Evolutionary conservation across 176 grass and related monocot genomes (phyloP).

Genomic region (Rhynchospora pubera): DNA sequence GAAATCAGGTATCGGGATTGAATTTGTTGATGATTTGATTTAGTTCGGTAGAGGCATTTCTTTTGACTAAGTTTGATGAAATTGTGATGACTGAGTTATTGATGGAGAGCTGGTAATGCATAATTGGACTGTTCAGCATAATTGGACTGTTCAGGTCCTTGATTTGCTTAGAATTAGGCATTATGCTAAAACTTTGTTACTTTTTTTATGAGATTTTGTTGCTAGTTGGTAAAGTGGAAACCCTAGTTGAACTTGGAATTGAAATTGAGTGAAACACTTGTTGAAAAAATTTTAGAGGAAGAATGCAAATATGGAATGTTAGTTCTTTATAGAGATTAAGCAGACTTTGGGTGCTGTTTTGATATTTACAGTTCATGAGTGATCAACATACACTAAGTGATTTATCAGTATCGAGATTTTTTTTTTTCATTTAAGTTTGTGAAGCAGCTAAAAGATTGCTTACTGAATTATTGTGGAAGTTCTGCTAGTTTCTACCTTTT

Average conservation of each 20-base stretch:
- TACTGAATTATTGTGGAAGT: background rate
- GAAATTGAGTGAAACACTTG: background rate
- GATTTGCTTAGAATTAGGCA: background rate
- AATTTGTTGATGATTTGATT: background rate
- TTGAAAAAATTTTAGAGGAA: background rate
- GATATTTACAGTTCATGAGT: background rate
- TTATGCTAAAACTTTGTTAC: background rate
- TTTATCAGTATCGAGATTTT: background rate
- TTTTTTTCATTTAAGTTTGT: background rate
- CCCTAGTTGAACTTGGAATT: background rate
- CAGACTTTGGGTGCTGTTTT: background rate
- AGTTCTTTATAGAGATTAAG: background rate
- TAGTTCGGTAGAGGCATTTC: background rate
- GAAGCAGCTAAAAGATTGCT: background rate
- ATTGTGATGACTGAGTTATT: background rate
- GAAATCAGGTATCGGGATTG: conserved; percentile 58
- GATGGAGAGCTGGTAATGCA: background rate
- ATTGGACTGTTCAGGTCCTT: background rate
- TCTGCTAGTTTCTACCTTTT: background rate
- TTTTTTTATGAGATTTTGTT: background rate
- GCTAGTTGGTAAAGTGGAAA: background rate
- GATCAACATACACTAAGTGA: background rate
- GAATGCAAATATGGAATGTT: background rate
- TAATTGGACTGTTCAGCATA: background rate
- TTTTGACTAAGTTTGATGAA: background rate